Evolutionary conservation across 2,329 filamentous ascomycete genomes (phyloP), one percentile per base, ranked within the genome.

Genomic region (Cladosporium velox): DNA sequence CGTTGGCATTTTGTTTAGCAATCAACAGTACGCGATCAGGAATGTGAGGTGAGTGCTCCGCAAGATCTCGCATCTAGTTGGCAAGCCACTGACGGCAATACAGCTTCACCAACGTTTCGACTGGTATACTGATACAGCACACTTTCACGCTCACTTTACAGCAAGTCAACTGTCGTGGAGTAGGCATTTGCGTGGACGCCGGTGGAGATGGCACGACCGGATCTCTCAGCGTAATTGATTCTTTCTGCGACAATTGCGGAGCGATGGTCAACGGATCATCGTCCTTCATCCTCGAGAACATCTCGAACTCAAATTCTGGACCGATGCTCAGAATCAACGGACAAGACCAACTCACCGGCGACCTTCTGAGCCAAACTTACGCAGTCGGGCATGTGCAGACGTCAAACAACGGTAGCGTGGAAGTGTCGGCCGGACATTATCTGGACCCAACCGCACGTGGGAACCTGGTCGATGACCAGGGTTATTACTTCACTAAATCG

Each of bases 1-100:
- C 8, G 75, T 77, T 47, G 81, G 78, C 4, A 75, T 78, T 49
- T 75, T 77, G 38, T 74, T 80, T 64, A 79, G 81, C 35, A 82
- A 83, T 59, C 81, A 83, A 70, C 81, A 83, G 69, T 87, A 85
- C 69, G 89, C 87, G 0, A 85, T 84, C 66, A 81, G 83, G 11
- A 86, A 87, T 68, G 70, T 89, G 34, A 81, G 77, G 0, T 86
- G 64, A 74, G 60, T 34, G 12, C 26, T 44, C 38, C 7, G 38
- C 15, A n/a, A n/a, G 4, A 4, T 30, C 10, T 24, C n/a, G 2
- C 28, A 15, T 24, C 21, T 2, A 69, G 71, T 10, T 4, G n/a
- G 26, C 8, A 55, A 18, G n/a, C 4, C 11, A 30, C 28, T 55
- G 6, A 55, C 28, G 15, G n/a, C 5, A 34, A 18, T 12, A 6